Evolutionary conservation across 306 rosid species (phyloP).

Genomic region (barrel medic (Medicago truncatula)): MtrunA17r5.0-ANR NC_053048.1:35053501-35054000

Average conservation of each 20-base stretch:
- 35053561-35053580: slow-evolving; percentile 54
- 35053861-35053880: slow-evolving; percentile 26
- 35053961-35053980: slow-evolving; percentile 53
- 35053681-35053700: slow-evolving; percentile 26
- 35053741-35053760: slow-evolving; percentile 15
- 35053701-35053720: slow-evolving; percentile 37
- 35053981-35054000: slow-evolving; percentile 53
- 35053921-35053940: slow-evolving; percentile 86
- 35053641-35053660: background rate
- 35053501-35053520: slow-evolving; percentile 83
- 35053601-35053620: slow-evolving; percentile 23
- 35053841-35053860: slow-evolving; percentile 30
- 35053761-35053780: slow-evolving; percentile 11
- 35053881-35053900: slow-evolving; percentile 64
- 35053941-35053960: slow-evolving; percentile 61
- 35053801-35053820: slow-evolving; percentile 23
- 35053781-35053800: slow-evolving; percentile 25
- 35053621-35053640: slow-evolving; percentile 18
- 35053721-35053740: background rate
- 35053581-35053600: slow-evolving; percentile 30
- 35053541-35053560: slow-evolving; percentile 76
- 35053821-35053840: slow-evolving; percentile 38
- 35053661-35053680: slow-evolving; percentile 11
- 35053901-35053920: slow-evolving; percentile 85
- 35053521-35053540: slow-evolving; percentile 86